These are phyloP conservation scores for Graphilbum sp. DNA, from an alignment of 2,329 filamentous ascomycete genomes.

Conservation along the genomic window DNA sequence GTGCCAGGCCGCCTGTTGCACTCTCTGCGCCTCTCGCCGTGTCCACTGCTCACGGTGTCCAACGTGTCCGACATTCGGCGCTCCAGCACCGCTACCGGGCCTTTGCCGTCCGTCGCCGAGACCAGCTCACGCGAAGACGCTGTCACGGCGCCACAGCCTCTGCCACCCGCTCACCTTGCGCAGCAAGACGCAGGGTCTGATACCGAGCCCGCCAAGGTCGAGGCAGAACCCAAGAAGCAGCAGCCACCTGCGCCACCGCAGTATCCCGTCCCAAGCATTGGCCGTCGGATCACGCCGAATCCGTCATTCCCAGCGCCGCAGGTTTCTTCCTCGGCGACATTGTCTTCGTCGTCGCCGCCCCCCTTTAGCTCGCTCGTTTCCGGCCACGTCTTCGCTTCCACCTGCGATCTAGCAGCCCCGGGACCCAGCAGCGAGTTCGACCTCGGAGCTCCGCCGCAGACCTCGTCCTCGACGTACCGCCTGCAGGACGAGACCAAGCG, in stretches of 20 bases:
- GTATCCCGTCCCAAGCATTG: slow-evolving; percentile 28
- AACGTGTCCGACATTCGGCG: slow-evolving; percentile 8
- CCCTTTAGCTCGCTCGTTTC: slow-evolving; percentile 46
- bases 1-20: not conserved
- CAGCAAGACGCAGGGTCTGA: not conserved
- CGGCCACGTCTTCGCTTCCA: slow-evolving; percentile 9
- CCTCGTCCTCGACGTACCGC: slow-evolving; percentile 10
- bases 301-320: not conserved
- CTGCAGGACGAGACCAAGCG: slow-evolving; percentile 62
- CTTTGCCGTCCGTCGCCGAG: slow-evolving; percentile 1
- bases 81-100: slow-evolving; percentile 3
- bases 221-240: not conserved
- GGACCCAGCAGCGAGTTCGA: slow-evolving; percentile 14
- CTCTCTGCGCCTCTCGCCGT: no score
- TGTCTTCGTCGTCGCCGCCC: slow-evolving; percentile 21
- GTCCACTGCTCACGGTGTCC: no score
- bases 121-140: not conserved
- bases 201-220: not conserved
- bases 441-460: not conserved
- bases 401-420: slow-evolving; percentile 18
- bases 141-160: no score
- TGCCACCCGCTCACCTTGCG: not conserved
- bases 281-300: not conserved
- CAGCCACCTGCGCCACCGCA: slow-evolving; percentile 23
- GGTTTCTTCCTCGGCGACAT: not conserved